phyloP scores from a whole-genome alignment of 1,139 yeast species.

The Magnusiomyces tetraspermus region DNA sequence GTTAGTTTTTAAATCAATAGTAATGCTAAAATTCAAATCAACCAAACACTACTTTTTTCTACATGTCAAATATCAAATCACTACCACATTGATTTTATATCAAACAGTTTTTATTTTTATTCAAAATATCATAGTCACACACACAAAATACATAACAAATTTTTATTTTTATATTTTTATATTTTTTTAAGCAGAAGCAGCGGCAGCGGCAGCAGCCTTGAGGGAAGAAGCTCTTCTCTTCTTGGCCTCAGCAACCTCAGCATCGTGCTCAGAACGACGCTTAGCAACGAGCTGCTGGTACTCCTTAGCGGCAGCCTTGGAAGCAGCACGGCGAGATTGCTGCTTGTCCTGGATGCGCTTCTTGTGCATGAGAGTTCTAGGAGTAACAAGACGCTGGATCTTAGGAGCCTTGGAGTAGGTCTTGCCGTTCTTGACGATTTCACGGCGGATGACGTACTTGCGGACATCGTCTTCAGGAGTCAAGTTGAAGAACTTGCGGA shows the following conservation, averaged over 20 bases:
- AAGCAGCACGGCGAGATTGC: slow-evolving; percentile 95
- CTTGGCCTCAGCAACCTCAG: slow-evolving; percentile 70
- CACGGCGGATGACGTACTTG: slow-evolving; percentile 97
- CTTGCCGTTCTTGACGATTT: slow-evolving; percentile 95
- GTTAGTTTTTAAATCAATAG: too few relatives aligned
- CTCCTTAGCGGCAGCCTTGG: slow-evolving; percentile 99
- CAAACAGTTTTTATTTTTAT: slow-evolving; percentile 2
- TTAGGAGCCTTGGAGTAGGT: slow-evolving; percentile 99
- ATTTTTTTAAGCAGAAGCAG: slow-evolving; percentile 8
- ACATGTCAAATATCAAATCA: too few relatives aligned
- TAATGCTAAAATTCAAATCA: too few relatives aligned
- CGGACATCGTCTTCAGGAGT: slow-evolving; percentile 94
- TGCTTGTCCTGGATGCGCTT: slow-evolving; percentile 91
- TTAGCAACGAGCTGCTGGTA: slow-evolving; percentile 97
- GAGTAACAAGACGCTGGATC: slow-evolving; percentile 99
- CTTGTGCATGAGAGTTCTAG: slow-evolving; percentile 99
- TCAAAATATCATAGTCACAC: neutral
- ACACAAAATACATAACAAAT: neutral
- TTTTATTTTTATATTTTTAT: too few relatives aligned
- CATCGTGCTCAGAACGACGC: slow-evolving; percentile 70
- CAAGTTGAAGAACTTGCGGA: slow-evolving; percentile 98
- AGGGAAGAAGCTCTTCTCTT: slow-evolving; percentile 99
- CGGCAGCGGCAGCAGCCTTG: slow-evolving; percentile 38
- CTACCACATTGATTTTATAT: too few relatives aligned
- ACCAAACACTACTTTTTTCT: too few relatives aligned